phyloP scores from a whole-genome alignment of 2,329 filamentous ascomycete genomes.

The Fusarium domesticum region DNA sequence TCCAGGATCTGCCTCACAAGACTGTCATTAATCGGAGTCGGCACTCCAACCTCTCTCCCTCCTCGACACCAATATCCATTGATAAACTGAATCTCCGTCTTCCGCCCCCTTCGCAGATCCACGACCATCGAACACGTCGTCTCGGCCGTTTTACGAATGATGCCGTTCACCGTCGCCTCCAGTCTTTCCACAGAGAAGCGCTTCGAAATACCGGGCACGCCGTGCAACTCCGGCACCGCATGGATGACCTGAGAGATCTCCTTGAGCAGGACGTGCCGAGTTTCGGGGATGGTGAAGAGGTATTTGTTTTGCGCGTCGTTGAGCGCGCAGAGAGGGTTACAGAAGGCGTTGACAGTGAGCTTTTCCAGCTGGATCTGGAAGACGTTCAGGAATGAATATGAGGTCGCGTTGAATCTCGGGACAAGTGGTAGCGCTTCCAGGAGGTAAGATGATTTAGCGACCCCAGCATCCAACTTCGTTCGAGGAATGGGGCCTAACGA shows the following conservation, averaged over 20 bases:
- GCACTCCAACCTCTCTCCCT: constrained; percentile 1
- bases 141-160: neutral
- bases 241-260: neutral
- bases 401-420: neutral
- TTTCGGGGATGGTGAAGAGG: neutral
- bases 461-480: neutral
- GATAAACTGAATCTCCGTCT: constrained; percentile 2
- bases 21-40: neutral
- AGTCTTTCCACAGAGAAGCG: neutral
- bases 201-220: neutral
- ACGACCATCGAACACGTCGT: constrained; percentile 5
- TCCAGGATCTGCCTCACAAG: neutral
- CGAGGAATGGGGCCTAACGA: neutral
- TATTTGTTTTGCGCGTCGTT: neutral
- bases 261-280: neutral
- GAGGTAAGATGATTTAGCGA: neutral
- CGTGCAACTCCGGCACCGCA: neutral
- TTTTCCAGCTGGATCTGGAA: neutral
- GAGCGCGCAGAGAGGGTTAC: neutral
- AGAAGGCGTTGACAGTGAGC: neutral
- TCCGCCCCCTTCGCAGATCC: neutral
- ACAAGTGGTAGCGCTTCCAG: neutral
- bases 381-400: neutral
- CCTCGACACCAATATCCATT: constrained; percentile 4
- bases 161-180: neutral